Base-by-base conservation (phyloP, 768 basidiomycete genomes). In the Lactifluus hygrophoroides region DNA sequence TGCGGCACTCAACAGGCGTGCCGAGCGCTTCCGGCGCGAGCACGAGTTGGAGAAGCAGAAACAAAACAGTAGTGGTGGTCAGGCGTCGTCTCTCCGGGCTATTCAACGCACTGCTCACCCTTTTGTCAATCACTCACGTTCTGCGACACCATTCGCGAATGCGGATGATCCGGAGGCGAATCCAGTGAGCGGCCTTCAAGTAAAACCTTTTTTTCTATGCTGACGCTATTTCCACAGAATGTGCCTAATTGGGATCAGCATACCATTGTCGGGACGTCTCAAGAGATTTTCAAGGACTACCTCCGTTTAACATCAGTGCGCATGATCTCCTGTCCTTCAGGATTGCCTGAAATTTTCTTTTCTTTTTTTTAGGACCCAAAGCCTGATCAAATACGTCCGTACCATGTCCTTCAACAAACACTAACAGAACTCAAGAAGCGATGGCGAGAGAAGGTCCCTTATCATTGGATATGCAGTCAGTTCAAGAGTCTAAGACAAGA, bases 401-500 rank as follows among this genome's bases (percentile, higher is more conserved):
- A 91, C 64, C 70, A 78, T 54, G 76, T 98, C 35, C 80, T 99
- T 32, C 83, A 88, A 71, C 81, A 86, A 71, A 96, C 96, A 8
- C 79, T 98, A 46, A 71, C 79, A 45, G 85, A 93, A 66, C 79
- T 99, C 50, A 98, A 96, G 73, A 79, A 77, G 54, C 86, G 86
- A 58, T 98, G 95, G 93, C 80, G 84, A 66, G 80, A 87, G 64
- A 90, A 88, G 63, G 67, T 71, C 34, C 78, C 79, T 68, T 96
- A 97, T 68, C 73, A 80, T 56, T 99, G 92, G 86, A 91, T 97
- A 68, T 94, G 95, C 69, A 96, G 89, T 68, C 96, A 99, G 72
- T 92, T 99, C 76, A 98, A 99, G 78, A 93, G 90, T 70, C 75
- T 99, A 58, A 84, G 96, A 42, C 96, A 98, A 71, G 96, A 99